Base-by-base conservation (phyloP, 2,329 filamentous ascomycete species). In the Pezicula carpinea region DNA sequence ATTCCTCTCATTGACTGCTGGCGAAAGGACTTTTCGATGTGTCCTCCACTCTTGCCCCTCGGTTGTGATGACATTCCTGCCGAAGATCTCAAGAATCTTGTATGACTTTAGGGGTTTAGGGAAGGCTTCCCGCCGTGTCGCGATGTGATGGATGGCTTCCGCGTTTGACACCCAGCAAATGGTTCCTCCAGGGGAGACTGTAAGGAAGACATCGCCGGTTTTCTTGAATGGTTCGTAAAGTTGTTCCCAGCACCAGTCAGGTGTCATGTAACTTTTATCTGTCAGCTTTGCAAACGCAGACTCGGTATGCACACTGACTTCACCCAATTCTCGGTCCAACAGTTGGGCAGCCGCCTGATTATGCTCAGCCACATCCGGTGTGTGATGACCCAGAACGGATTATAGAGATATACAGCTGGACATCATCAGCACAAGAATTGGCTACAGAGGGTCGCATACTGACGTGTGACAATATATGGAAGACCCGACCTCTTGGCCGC, bases 1-100 rank as follows among this genome's bases (percentile, higher is more conserved):
- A 63, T 89, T 91, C 66, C 77, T 82, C 68, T 92, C 87, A 48
- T 84, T 88, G 65, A 92, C 91, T 4, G 80, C 80, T 0, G 85
- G 80, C 22, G 82, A 79, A 1, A 82, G 85, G 36, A 83, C 76
- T 66, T 86, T 89, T 51, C 87, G 78, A 63, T 92, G 87, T 65
- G 79, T 74, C 26, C 82, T 81, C 87, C 86, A 92, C 22, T 76
- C 66, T 1, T 70, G 61, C 1, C 86, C 86, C 63, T 91, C 87
- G 2, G 83, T 81, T 0, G 80, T 80, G 18, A 91, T 66, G 2
- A 91, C 75, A 60, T 88, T 92, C 47, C 80, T 74, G 31, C 87
- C 87, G 61, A 85, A 91, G 18, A 85, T 69, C 39, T 81, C 74
- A 23, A 87, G 67, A 13, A 78, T 69, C 15, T 63, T 64, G 58